Conservation (phyloP, 257 asterid species). For the Galeopsis tetrahit region DNA sequence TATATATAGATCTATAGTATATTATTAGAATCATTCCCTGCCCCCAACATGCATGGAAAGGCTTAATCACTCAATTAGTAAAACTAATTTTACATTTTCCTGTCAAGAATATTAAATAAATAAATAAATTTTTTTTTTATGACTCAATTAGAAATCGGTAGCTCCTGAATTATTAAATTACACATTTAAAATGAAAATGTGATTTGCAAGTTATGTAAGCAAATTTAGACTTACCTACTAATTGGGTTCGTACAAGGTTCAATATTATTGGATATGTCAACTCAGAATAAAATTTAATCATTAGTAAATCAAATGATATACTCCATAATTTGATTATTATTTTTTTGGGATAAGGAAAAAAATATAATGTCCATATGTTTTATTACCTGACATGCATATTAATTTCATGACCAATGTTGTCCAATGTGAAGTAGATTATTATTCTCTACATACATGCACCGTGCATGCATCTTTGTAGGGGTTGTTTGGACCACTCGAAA, state of each 20-base stretch:
- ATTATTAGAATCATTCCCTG: no score
- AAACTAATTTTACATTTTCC: no score
- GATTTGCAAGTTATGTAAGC: no score
- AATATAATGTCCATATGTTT: background rate
- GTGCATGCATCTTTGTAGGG: slow-evolving; percentile 36
- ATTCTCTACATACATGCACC: background rate
- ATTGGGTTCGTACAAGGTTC: background rate
- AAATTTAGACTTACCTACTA: no score
- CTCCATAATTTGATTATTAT: background rate
- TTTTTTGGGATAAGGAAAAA: background rate
- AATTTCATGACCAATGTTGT: slow-evolving; percentile 31
- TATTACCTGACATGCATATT: slow-evolving; percentile 34
- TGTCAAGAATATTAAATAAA: no score
- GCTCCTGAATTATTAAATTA: no score
- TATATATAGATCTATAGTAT: no score
- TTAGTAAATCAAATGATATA: background rate
- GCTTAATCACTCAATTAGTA: no score
- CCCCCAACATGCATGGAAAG: no score
- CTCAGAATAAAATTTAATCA: background rate
- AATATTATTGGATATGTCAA: background rate
- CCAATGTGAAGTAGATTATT: slow-evolving; percentile 20
- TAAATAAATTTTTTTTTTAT: no score
- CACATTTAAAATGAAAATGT: no score
- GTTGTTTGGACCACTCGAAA: slow-evolving; percentile 43
- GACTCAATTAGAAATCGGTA: no score